Conservation (phyloP, 805 yeast genomes). For the Nakazawaea pomicola region DNA sequence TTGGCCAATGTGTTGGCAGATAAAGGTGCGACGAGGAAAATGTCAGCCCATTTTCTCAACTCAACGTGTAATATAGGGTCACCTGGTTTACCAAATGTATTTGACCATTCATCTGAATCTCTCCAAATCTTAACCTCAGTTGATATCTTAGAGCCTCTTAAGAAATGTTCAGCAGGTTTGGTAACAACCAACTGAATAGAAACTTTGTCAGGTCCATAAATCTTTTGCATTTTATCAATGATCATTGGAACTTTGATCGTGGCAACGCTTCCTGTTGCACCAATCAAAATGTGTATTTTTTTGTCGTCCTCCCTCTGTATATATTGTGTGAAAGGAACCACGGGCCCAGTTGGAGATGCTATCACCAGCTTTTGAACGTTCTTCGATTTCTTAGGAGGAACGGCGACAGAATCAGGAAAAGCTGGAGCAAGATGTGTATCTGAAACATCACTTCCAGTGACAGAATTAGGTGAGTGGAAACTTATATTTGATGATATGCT, state of each 20-base stretch:
- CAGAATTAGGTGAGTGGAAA: slow-evolving; percentile 11
- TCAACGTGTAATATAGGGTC: slow-evolving; percentile 96
- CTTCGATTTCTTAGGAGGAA: slow-evolving; percentile 23
- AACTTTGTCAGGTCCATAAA: slow-evolving; percentile 67
- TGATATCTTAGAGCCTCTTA: slow-evolving; percentile 48
- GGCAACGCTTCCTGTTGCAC: slow-evolving; percentile 96
- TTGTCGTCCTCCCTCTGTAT: slow-evolving; percentile 73
- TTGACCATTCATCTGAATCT: slow-evolving; percentile 88
- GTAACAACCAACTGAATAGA: slow-evolving; percentile 85
- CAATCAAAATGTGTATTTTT: slow-evolving; percentile 82
- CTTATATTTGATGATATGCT: slow-evolving; percentile 12
- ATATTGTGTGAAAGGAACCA: slow-evolving; percentile 71
- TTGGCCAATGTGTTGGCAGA: slow-evolving; percentile 91
- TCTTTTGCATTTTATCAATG: slow-evolving; percentile 78
- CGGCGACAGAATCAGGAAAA: slow-evolving; percentile 10
- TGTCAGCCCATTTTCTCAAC: slow-evolving; percentile 94
- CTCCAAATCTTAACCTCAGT: slow-evolving; percentile 83
- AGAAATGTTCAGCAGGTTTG: slow-evolving; percentile 78
- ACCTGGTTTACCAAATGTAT: slow-evolving; percentile 58
- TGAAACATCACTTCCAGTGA: slow-evolving; percentile 17
- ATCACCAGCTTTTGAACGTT: slow-evolving; percentile 46
- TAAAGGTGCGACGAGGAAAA: slow-evolving; percentile 87
- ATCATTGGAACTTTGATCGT: slow-evolving; percentile 89
- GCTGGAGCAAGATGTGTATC: slow-evolving; percentile 11
- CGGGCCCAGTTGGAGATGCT: slow-evolving; percentile 54